Evolutionary conservation across 208 protist genomes (phyloP).

Genomic region (Acanthamoeba lugdunensis): DNA sequence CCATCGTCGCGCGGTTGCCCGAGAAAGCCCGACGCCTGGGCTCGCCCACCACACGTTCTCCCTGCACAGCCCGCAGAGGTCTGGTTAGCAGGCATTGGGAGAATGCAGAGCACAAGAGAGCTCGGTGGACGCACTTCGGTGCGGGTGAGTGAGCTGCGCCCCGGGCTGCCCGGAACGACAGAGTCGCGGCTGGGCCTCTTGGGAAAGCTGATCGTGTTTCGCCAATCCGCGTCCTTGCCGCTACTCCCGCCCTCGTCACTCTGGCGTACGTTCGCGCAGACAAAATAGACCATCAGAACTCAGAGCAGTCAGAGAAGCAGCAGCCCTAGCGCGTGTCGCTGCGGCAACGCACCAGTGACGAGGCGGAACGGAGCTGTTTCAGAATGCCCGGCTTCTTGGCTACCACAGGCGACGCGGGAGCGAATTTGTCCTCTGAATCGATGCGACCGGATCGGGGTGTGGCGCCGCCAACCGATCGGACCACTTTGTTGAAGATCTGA

Average conservation of each 20-base stretch:
- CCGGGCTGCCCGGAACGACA: neutral
- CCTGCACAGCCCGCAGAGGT: neutral
- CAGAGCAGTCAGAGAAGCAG: neutral
- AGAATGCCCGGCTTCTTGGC: constrained; percentile 24
- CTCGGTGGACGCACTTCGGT: neutral
- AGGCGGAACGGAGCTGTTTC: neutral
- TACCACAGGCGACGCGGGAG: neutral
- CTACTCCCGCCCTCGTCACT: neutral
- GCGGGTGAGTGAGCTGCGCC: neutral
- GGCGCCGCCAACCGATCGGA: neutral
- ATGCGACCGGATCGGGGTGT: neutral
- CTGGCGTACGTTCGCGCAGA: neutral
- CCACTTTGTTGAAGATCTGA: constrained; percentile 27
- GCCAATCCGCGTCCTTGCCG: neutral
- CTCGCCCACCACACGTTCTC: neutral
- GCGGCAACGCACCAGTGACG: neutral
- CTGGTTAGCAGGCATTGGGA: neutral
- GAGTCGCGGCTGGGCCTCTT: neutral
- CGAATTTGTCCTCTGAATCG: neutral
- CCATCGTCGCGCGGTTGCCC: neutral
- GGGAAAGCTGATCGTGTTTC: neutral
- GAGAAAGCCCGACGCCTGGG: neutral
- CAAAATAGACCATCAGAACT: neutral
- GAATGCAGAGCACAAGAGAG: neutral
- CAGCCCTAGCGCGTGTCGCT: neutral